These are phyloP conservation scores for Cladosporium austrohemisphaericum DNA, from an alignment of 2,329 filamentous ascomycete species.

Conservation along the genomic window DNA sequence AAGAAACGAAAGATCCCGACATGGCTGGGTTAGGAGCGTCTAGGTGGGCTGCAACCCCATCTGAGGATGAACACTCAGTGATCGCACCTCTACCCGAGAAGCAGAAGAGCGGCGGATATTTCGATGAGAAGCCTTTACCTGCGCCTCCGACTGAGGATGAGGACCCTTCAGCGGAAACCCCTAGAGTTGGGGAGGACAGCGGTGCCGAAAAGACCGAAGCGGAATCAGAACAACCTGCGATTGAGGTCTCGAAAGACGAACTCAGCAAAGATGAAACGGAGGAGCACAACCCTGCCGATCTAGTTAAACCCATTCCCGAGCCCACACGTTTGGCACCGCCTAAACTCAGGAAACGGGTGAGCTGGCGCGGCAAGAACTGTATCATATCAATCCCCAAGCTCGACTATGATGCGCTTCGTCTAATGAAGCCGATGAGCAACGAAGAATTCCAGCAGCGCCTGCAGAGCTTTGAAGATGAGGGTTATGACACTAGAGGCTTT, in stretches of 20 bases:
- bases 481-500: constrained; percentile 67
- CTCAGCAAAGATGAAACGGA: constrained; percentile 16
- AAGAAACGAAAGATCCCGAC: constrained; percentile 37
- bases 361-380: constrained; percentile 45
- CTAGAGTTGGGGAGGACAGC: neutral
- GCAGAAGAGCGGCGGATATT: constrained; percentile 1
- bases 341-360: constrained; percentile 42
- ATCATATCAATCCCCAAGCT: constrained; percentile 44
- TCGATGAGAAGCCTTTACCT: constrained; percentile 10
- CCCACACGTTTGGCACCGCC: constrained; percentile 28
- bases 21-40: constrained; percentile 33
- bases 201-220: neutral
- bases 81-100: constrained; percentile 9
- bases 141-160: constrained; percentile 5
- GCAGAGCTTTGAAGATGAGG: constrained; percentile 62
- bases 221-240: constrained; percentile 2
- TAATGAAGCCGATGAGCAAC: constrained; percentile 42
- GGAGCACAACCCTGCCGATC: constrained; percentile 14
- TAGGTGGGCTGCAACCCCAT: constrained; percentile 28
- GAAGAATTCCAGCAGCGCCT: constrained; percentile 60
- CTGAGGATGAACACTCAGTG: constrained; percentile 13
- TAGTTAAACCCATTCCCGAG: constrained; percentile 11
- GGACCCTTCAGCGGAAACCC: constrained; percentile 2
- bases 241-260: constrained; percentile 15
- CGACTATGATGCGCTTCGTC: constrained; percentile 40